A percentile compares a stretch with the other conserved stretches of the same genome.
Conservation (phyloP, 2,329 filamentous ascomycete species). For the Apiospora kogelbergensis region DNA sequence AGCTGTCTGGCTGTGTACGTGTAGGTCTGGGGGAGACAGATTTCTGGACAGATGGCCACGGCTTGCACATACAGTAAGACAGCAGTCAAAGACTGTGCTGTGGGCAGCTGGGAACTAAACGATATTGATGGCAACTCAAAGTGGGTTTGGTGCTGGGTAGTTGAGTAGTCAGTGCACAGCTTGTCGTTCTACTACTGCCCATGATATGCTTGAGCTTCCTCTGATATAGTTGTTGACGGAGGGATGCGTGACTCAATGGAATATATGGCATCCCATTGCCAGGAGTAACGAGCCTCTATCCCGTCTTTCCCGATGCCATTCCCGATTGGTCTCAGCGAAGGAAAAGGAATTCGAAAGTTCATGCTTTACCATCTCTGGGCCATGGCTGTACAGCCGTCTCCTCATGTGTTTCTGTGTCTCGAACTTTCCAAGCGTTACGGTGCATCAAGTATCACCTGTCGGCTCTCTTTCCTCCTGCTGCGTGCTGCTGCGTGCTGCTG, state of each 20-base stretch:
- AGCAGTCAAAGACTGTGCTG: neutral
- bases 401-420: neutral
- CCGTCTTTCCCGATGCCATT: neutral
- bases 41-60: neutral
- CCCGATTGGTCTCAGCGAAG: neutral
- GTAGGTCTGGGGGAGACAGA: neutral
- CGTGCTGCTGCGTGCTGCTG: too few relatives aligned
- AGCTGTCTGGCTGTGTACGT: too few relatives aligned
- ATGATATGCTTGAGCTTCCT: slow-evolving; percentile 4
- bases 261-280: neutral
- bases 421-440: neutral
- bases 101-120: neutral
- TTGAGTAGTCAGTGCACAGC: neutral
- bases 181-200: neutral
- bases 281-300: neutral
- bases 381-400: neutral
- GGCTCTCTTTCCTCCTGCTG: neutral
- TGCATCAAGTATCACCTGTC: neutral
- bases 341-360: neutral
- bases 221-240: slow-evolving; percentile 6
- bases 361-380: neutral
- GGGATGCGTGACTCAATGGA: slow-evolving; percentile 1
- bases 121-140: neutral
- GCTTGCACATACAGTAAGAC: neutral
- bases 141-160: neutral